Percentiles rank a stretch among this genome's conserved stretches.
These are phyloP conservation scores for Paramyrothecium sp. DNA, from an alignment of 2,329 filamentous ascomycete genomes.

Conservation along the genomic window DNA sequence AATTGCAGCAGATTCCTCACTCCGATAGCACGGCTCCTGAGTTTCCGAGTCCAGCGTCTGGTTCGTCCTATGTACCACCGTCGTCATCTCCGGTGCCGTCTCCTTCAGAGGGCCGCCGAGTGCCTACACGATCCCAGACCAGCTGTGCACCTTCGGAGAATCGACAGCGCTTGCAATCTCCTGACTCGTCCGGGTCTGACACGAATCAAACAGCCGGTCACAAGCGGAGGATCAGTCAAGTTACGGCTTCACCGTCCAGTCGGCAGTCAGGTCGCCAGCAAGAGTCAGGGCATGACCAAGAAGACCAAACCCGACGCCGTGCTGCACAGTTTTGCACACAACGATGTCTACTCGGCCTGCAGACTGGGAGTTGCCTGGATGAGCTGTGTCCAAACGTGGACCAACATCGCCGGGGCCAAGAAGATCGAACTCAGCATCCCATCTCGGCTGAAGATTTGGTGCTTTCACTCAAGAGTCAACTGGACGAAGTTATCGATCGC, in stretches of 20 bases:
- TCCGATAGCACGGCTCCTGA: background rate
- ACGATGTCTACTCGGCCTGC: background rate
- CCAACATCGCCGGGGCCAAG: background rate
- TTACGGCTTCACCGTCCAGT: background rate
- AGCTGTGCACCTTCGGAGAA: background rate
- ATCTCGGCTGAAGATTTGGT: background rate
- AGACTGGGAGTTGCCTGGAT: background rate
- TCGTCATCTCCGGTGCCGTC: background rate
- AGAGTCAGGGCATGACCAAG: background rate
- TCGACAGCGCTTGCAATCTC: background rate
- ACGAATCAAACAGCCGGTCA: background rate
- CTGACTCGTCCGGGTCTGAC: background rate
- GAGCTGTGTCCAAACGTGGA: background rate
- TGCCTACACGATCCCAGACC: background rate
- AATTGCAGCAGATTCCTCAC: background rate
- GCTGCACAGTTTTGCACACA: background rate
- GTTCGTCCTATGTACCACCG: background rate
- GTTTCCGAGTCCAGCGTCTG: background rate
- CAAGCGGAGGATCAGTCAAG: background rate
- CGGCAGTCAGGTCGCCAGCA: background rate
- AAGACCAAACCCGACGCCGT: background rate
- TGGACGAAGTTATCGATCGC: conserved; percentile 1
- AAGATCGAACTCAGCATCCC: background rate
- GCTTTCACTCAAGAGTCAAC: conserved; percentile 1
- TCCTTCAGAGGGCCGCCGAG: background rate